Evolutionary conservation across 768 basidiomycete genomes (phyloP), one percentile per base, ranked within the genome.

Genomic region (Mycena capillaripes): DNA sequence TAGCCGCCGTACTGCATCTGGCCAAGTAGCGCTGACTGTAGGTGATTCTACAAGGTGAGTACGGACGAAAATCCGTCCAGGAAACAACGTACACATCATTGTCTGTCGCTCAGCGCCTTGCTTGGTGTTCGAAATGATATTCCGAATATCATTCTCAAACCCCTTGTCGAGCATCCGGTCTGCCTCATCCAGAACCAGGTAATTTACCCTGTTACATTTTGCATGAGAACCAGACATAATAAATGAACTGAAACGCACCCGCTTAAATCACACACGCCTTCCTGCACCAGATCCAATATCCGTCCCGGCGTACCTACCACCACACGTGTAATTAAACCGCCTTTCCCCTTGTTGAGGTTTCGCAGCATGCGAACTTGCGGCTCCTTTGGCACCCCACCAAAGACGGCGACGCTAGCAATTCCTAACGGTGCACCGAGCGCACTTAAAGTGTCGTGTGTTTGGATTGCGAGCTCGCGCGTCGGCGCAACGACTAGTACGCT

Each of bases 161-260:
- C 97, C 98, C 81, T 94, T 96, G 81, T 99, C 98, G 59, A 99
- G 86, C 97, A 98, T 98, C 60, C 97, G 89, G 83, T 99, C 97
- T 8, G 98, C 98, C 84, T 99, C 98, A 79, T 99, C 98, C 71
- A 99, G 85, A 12, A 98, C 97, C 25, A 99, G 86, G 83, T 97
- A 99, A 50, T 90, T 86, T 17, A 99, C 96, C 32, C 94, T 96
- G 72, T 27, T 5, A 53, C 48, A 25, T n/a, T 21, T n/a, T 21
- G 60, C 21, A 72, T 77, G 48, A 66, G 52, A 36, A 55, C 59
- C 21, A 30, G 17, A 42, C 10, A 16, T 10, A 21, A 16, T 73
- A 53, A 32, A 14, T 19, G 73, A 62, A 25, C 36, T 27, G 50
- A 30, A 27, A 86, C 92, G 75, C 74, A 94, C 92, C 87, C 82